phyloP scores from a whole-genome alignment of 176 grass and related monocot genomes.

The Oryza glumipatula region DNA sequence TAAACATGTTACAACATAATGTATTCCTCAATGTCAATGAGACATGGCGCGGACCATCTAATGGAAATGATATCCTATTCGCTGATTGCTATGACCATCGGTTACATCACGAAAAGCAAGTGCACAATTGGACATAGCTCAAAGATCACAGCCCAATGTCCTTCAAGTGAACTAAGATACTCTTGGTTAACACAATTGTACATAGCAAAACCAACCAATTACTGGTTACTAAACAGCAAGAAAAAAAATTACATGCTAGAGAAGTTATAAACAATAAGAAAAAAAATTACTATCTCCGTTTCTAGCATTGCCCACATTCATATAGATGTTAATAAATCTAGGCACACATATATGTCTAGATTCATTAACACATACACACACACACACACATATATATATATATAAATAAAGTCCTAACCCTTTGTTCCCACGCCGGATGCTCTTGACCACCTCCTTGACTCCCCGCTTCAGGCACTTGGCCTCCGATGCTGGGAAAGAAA shows the following conservation, averaged over 20 bases:
- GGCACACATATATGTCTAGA: too few relatives aligned
- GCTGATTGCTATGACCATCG: not conserved
- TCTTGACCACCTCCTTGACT: slow-evolving; percentile 98
- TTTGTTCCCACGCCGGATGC: slow-evolving; percentile 84
- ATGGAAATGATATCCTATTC: not conserved
- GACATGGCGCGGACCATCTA: not conserved
- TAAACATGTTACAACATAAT: not conserved
- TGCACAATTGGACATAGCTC: not conserved
- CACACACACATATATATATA: too few relatives aligned
- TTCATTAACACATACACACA: too few relatives aligned
- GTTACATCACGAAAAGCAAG: not conserved
- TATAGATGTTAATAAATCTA: too few relatives aligned
- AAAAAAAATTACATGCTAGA: not conserved
- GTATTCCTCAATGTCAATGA: not conserved
- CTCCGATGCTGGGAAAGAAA: slow-evolving; percentile 59
- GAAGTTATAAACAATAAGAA: not conserved
- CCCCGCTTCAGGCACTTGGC: slow-evolving; percentile 91
- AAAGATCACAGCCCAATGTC: not conserved
- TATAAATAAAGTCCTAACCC: slow-evolving; percentile 41
- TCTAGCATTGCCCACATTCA: too few relatives aligned
- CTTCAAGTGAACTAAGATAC: not conserved
- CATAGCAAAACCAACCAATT: not conserved
- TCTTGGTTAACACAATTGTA: not conserved
- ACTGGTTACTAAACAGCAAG: not conserved
- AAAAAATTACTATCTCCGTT: not conserved